Conservation (phyloP, 2,329 filamentous ascomycete genomes). For the Mollisia scopiformis region DNA sequence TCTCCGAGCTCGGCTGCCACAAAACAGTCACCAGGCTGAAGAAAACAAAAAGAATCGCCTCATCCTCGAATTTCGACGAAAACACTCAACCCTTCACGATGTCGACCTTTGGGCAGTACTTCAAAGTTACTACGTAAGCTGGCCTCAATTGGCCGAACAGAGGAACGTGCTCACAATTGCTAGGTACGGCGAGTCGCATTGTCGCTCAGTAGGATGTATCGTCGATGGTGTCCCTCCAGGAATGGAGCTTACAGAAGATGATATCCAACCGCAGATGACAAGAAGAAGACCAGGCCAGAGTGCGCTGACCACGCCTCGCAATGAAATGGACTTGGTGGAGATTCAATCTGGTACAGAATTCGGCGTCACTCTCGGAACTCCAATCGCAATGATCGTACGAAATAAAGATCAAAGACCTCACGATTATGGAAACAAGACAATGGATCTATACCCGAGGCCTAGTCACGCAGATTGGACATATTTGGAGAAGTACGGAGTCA, state of each 20-base stretch:
- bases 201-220: slow-evolving; percentile 91
- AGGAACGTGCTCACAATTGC: slow-evolving; percentile 13
- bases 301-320: slow-evolving; percentile 85
- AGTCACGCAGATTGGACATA: slow-evolving; percentile 98
- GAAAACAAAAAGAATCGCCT: slow-evolving; percentile 17
- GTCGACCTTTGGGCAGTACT: slow-evolving; percentile 86
- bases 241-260: slow-evolving; percentile 79
- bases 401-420: slow-evolving; percentile 93
- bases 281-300: slow-evolving; percentile 88
- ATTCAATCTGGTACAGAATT: slow-evolving; percentile 94
- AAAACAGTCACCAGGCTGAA: slow-evolving; percentile 29
- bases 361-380: slow-evolving; percentile 86
- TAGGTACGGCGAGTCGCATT: slow-evolving; percentile 82
- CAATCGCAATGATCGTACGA: slow-evolving; percentile 82
- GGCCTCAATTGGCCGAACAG: slow-evolving; percentile 8
- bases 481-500: slow-evolving; percentile 94
- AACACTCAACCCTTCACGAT: slow-evolving; percentile 48
- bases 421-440: slow-evolving; percentile 88
- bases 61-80: neutral
- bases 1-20: slow-evolving; percentile 22
- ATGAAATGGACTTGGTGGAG: slow-evolving; percentile 89
- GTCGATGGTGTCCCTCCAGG: slow-evolving; percentile 91
- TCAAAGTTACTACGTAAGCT: slow-evolving; percentile 73
- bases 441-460: slow-evolving; percentile 88
- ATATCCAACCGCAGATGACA: slow-evolving; percentile 95